Conservation (phyloP, 2,329 filamentous ascomycete genomes). For the Dactylellina leptospora region DNA sequence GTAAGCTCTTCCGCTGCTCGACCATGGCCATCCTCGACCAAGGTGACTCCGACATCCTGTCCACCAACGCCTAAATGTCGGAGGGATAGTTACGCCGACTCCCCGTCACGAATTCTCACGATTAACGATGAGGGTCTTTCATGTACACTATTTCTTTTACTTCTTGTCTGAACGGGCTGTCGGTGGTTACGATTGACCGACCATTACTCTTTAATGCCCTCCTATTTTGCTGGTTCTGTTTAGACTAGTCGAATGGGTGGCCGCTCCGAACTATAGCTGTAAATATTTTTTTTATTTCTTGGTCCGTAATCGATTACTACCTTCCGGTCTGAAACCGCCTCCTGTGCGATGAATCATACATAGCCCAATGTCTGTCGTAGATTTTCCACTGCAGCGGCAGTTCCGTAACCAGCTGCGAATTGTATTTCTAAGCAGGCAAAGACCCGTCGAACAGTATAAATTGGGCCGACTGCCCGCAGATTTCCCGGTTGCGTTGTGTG, state of each 20-base stretch:
- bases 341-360: constrained; percentile 38
- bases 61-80: constrained; percentile 70
- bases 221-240: constrained; percentile 6
- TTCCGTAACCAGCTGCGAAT: constrained; percentile 18
- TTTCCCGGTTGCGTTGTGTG: constrained; percentile 25
- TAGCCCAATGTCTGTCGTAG: constrained; percentile 4
- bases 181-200: constrained; percentile 47
- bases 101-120: constrained; percentile 20
- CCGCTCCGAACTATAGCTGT: constrained; percentile 22
- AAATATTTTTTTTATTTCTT: constrained; percentile 41
- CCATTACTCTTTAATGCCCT: not conserved
- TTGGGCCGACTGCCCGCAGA: constrained; percentile 1
- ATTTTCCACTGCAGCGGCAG: constrained; percentile 30
- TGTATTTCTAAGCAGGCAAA: constrained; percentile 51
- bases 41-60: constrained; percentile 97
- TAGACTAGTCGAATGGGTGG: constrained; percentile 43
- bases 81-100: not conserved
- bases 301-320: constrained; percentile 35
- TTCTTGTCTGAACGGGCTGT: constrained; percentile 24
- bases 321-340: constrained; percentile 49
- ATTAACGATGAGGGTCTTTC: constrained; percentile 14
- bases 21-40: constrained; percentile 97
- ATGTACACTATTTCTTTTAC: not conserved
- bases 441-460: constrained; percentile 29
- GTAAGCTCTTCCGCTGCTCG: constrained; percentile 98